Evolutionary conservation across 1,284 basidiomycete species (phyloP), one percentile per base, ranked within the genome.

Genomic region (Mycena sp.): DNA sequence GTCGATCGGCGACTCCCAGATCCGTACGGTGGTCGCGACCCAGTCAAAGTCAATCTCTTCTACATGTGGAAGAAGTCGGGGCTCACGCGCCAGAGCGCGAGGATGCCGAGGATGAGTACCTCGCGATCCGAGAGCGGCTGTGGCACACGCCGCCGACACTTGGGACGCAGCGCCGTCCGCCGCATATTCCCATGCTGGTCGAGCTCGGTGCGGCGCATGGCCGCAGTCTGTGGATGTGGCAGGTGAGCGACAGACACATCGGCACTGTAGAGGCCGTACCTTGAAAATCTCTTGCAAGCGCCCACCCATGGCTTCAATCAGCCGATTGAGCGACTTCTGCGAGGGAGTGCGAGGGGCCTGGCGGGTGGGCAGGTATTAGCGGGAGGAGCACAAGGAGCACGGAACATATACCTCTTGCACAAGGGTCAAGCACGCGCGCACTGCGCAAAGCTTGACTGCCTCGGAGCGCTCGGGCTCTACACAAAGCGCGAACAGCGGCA

Each of bases 391-490:
- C 35, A 26, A n/a, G 32, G 21, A 50, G 19, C 25, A 62, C 61
- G 29, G 43, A 74, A 76, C 77, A 64, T 71, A 64, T 71, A 79
- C 79, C 74, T 84, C 83, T 64, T 81, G 76, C 21, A 73, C 72
- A 23, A 85, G 67, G 0, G 85, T 86, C 41, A 89, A 73, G 68
- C 83, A 87, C 1, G 93, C 92, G 65, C 89, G 87, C 53, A 94
- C 80, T 1, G 84, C 93, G 62, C 87, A 87, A n/a, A 91, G 85
- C 79, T 94, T 95, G 68, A 93, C 87, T 4, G 89, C 87, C 49
- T 94, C 90, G 0, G 91, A 89, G 37, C 89, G 84, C 67, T 93
- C 91, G 9, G 91, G 86, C 67, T 91, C 87, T 26, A 95, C 74
- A 70, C 89, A 92, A 3, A 79, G 78, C 26, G 80, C 73, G 70